Conservation (phyloP, 164 flowering plant species). For the Brasenia schreberi region DNA sequence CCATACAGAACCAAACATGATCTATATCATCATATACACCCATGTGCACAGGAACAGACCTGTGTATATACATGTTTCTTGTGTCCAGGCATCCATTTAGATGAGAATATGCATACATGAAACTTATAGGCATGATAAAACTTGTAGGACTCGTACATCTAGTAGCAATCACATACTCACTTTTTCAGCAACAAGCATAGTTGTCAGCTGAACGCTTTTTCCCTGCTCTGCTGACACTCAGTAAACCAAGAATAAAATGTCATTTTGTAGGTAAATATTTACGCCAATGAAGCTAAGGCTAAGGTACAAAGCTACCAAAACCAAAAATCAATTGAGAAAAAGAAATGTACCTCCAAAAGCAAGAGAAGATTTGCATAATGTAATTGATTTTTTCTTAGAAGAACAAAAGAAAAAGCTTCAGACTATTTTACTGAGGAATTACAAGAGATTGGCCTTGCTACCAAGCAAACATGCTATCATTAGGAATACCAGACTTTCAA, state of each 20-base stretch:
- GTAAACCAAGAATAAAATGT: slow-evolving; percentile 3
- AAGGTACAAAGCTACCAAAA: not conserved
- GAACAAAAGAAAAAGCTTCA: no score
- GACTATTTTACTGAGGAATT: no score
- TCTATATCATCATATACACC: no score
- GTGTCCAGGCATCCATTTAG: no score
- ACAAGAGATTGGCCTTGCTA: no score
- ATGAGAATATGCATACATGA: no score
- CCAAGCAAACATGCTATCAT: no score
- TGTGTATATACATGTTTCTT: no score
- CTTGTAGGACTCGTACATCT: not conserved
- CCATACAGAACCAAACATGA: not conserved
- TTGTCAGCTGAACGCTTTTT: slow-evolving; percentile 22
- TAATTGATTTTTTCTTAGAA: no score
- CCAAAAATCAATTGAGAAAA: not conserved
- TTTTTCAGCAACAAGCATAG: slow-evolving; percentile 33
- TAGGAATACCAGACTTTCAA: no score
- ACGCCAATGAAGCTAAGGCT: not conserved
- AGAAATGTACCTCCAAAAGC: not conserved
- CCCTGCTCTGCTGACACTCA: slow-evolving; percentile 32
- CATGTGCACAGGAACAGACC: no score
- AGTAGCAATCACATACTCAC: slow-evolving; percentile 16
- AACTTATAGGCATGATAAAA: not conserved
- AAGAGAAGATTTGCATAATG: not conserved
- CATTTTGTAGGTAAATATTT: slow-evolving; percentile 6